These are phyloP conservation scores for Cystofilobasidium macerans DNA, from an alignment of 768 basidiomycete genomes.

Conservation along the genomic window DNA sequence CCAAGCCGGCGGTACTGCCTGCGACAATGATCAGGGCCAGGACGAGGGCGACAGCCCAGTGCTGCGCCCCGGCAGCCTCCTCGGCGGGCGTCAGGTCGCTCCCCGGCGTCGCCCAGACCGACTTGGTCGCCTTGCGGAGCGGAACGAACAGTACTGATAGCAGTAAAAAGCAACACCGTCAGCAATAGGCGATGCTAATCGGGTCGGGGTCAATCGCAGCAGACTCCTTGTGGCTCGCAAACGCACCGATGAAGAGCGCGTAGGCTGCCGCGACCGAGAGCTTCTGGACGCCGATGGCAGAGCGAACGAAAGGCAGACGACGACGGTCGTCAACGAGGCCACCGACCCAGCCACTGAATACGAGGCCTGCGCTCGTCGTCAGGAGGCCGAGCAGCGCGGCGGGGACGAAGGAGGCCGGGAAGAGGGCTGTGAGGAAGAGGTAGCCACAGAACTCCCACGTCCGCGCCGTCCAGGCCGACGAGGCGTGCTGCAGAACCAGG, in stretches of 20 bases:
- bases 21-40: constrained; percentile 39
- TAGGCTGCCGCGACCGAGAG: constrained; percentile 20
- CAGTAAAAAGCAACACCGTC: neutral
- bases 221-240: neutral
- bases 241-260: constrained; percentile 10
- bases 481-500: neutral
- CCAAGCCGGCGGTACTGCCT: constrained; percentile 40
- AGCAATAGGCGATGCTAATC: neutral
- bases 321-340: constrained; percentile 41
- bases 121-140: neutral
- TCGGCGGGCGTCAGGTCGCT: neutral
- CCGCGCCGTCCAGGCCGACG: neutral
- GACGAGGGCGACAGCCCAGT: constrained; percentile 31
- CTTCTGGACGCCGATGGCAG: constrained; percentile 42
- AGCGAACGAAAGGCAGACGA: constrained; percentile 41
- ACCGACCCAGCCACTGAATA: constrained; percentile 43
- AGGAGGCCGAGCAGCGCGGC: constrained; percentile 46
- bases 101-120: neutral
- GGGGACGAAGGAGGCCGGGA: constrained; percentile 44
- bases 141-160: constrained; percentile 17
- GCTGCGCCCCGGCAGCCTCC: neutral
- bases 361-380: constrained; percentile 40
- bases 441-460: constrained; percentile 22
- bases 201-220: no score
- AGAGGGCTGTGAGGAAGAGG: constrained; percentile 42